Base-by-base conservation (phyloP, 2,329 filamentous ascomycete genomes). In the Claviceps capensis region DNA sequence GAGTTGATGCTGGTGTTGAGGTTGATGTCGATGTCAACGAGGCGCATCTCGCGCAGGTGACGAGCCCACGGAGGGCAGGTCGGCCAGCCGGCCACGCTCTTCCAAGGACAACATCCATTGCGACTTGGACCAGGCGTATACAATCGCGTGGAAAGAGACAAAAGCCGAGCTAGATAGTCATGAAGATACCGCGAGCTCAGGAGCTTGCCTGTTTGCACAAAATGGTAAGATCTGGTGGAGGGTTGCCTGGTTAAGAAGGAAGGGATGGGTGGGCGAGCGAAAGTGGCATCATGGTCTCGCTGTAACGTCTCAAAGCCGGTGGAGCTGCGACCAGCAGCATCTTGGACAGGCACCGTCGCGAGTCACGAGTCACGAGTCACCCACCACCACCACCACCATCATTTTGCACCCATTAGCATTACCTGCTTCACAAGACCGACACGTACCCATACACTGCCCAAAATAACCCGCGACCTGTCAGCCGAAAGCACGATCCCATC, bases 61-160 rank as follows among this genome's bases (percentile, higher is more conserved):
- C 14, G 38, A 52, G 13, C 8, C 30, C 16, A 22, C 59, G 60
- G 23, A 62, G 19, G 4, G 51, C 55, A 36, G 55, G 58, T 2
- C 52, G 56, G 17, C 54, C 50, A 16, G 53, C 55, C n/a, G 59
- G 60, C 3, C 22, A n/a, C 6, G 59, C 11, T 17, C 59, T 56
- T 19, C 56, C 56, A 3, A 63, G 48, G 6, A 53, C 57, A 34
- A 55, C 55, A 47, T 64, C 59, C 63, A 65, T 34, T 65, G 46
- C 48, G 5, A 22, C 22, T 13, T n/a, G 16, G 19, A 11, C 26
- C 26, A 30, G 26, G 30, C 30, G 3, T 34, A 34, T 34, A 11
- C 1, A 34, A 11, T 9, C 11, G 30, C 30, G 30, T 34, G 30
- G 9, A 34, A 4, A 34, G 9, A 34, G 9, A 11, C 9, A 11